A percentile compares a stretch with the other conserved stretches of the same genome.
phyloP scores from a whole-genome alignment of 1,139 yeast species.

The Geotrichum bryndzae region DNA sequence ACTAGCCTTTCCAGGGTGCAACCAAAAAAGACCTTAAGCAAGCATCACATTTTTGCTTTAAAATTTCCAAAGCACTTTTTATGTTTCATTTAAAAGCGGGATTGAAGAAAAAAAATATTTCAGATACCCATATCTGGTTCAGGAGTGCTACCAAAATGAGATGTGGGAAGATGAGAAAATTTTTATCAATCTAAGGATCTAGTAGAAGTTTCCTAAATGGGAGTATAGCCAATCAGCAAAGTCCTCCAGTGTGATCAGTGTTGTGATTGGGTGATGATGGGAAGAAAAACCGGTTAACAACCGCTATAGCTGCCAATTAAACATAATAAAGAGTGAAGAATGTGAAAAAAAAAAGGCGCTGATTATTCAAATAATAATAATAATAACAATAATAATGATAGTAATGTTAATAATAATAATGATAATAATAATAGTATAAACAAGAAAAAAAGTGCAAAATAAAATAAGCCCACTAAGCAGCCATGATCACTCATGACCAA shows the following conservation, averaged over 20 bases:
- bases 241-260: neutral
- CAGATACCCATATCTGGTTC: neutral
- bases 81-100: neutral
- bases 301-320: neutral
- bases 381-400: too few relatives aligned
- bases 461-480: too few relatives aligned
- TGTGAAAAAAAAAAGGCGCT: neutral
- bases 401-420: too few relatives aligned
- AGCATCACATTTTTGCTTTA: neutral
- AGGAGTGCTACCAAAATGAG: neutral
- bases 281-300: neutral
- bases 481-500: too few relatives aligned
- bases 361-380: too few relatives aligned
- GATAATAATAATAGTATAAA: too few relatives aligned
- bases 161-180: neutral
- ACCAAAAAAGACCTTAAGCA: too few relatives aligned
- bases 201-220: neutral
- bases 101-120: neutral
- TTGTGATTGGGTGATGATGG: neutral
- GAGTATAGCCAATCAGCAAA: neutral
- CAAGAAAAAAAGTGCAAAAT: too few relatives aligned
- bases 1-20: neutral
- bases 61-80: neutral
- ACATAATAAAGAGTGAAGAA: neutral
- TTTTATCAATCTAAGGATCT: neutral